phyloP scores from a whole-genome alignment of 371 early-diverging fungal genomes.

The Batrachochytrium dendrobatidis region DNA sequence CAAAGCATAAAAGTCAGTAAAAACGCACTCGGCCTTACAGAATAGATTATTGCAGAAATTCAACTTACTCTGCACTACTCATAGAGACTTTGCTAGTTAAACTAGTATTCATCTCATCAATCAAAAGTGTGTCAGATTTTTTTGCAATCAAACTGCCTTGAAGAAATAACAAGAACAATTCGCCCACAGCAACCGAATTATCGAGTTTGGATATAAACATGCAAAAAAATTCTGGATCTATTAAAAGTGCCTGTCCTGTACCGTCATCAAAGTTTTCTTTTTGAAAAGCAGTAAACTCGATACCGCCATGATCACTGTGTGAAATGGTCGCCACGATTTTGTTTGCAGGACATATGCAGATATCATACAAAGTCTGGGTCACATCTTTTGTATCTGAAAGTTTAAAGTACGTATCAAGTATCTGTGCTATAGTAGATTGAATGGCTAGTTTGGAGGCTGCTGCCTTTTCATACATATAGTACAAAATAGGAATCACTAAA shows the following conservation, averaged over 20 bases:
- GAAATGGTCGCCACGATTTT: too few species aligned
- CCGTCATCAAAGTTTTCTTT: too few species aligned
- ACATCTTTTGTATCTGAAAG: not conserved
- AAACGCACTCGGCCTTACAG: conserved; percentile 5
- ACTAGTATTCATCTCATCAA: not conserved
- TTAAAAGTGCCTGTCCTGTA: too few species aligned
- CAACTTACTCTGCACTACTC: conserved; percentile 29
- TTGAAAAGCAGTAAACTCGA: too few species aligned
- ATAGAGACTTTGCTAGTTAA: conserved; percentile 1
- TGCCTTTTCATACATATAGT: not conserved
- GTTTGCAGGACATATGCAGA: not conserved
- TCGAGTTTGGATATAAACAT: not conserved
- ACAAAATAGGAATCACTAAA: not conserved
- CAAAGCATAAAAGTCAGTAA: not conserved
- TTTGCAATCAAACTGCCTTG: not conserved
- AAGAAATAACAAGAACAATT: not conserved
- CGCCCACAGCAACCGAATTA: not conserved
- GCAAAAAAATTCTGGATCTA: not conserved
- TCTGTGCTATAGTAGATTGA: not conserved
- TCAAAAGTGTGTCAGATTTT: not conserved
- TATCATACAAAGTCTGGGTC: not conserved
- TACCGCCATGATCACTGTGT: too few species aligned
- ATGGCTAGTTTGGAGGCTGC: not conserved
- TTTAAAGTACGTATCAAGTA: not conserved
- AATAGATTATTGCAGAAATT: too few species aligned